Evolutionary conservation across 202 grass and related monocot species (phyloP).

Genomic region (Hordeum pubiflorum): DNA sequence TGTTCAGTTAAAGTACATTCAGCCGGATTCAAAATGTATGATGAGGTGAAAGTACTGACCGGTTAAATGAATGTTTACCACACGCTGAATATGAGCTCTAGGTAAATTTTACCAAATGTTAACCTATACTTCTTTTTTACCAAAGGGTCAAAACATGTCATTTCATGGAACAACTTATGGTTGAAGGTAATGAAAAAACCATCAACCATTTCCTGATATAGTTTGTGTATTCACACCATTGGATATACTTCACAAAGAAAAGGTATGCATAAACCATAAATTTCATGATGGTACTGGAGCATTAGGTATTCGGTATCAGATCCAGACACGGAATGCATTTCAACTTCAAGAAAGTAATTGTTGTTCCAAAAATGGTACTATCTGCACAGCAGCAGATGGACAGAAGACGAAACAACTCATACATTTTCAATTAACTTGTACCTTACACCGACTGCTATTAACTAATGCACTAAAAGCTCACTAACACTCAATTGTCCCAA

Average conservation of each 20-base stretch:
- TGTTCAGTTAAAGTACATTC: not conserved
- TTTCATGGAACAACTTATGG: not conserved
- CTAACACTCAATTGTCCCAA: not conserved
- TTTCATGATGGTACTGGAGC: not conserved
- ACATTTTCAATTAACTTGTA: not conserved
- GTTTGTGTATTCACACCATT: not conserved
- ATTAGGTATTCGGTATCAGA: not conserved
- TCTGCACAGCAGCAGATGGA: not conserved
- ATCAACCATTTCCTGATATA: not conserved
- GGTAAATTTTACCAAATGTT: not conserved
- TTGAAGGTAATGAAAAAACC: not conserved
- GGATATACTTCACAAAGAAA: not conserved
- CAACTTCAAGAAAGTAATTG: not conserved
- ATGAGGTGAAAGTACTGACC: slow-evolving; percentile 32
- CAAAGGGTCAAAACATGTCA: not conserved
- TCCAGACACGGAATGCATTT: not conserved
- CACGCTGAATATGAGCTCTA: not conserved
- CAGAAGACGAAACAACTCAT: not conserved
- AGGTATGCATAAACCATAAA: not conserved
- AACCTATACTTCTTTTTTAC: not conserved
- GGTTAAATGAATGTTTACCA: not conserved
- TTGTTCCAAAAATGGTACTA: not conserved
- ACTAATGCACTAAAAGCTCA: not conserved
- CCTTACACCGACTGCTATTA: not conserved
- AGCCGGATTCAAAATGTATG: not conserved